Percentiles rank a stretch among this genome's conserved stretches.
phyloP scores from a whole-genome alignment of 2,329 filamentous ascomycete genomes.

The Nothomitra cinnamomea region DNA sequence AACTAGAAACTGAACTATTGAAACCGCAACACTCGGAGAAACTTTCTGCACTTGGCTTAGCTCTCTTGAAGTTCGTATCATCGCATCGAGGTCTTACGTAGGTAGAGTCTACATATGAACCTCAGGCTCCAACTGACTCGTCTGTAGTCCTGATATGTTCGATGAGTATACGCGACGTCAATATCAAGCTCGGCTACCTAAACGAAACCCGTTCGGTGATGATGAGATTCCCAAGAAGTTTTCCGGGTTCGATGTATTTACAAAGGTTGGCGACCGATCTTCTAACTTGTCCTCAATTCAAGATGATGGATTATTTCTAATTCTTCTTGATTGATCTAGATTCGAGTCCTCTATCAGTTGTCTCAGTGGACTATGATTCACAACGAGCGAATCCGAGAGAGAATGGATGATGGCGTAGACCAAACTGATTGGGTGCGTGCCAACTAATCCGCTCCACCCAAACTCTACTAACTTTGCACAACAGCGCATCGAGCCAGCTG shows the following conservation, averaged over 20 bases:
- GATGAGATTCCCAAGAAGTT: conserved; percentile 60
- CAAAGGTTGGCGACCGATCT: conserved; percentile 38
- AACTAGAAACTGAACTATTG: conserved; percentile 75
- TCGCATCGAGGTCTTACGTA: conserved; percentile 87
- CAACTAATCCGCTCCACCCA: neutral
- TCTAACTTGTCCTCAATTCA: neutral
- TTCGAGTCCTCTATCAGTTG: conserved; percentile 70
- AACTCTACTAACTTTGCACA: conserved; percentile 7
- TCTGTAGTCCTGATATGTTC: conserved; percentile 59
- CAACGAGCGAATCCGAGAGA: conserved; percentile 70
- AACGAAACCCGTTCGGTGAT: conserved; percentile 69
- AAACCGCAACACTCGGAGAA: conserved; percentile 55
- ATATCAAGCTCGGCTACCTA: conserved; percentile 64
- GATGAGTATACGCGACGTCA: conserved; percentile 87
- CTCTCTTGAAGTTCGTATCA: conserved; percentile 80
- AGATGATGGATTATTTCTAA: neutral
- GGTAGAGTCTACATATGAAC: conserved; percentile 20
- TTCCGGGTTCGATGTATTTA: conserved; percentile 62
- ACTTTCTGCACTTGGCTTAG: conserved; percentile 66
- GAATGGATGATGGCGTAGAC: conserved; percentile 66
- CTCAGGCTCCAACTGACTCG: conserved; percentile 13
- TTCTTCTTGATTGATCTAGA: conserved; percentile 24
- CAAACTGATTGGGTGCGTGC: conserved; percentile 64
- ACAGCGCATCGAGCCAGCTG: conserved; percentile 32
- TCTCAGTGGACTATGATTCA: conserved; percentile 81